Conservation (phyloP, 805 yeast genomes). For the Sugiyamaella lignohabitans region DNA sequence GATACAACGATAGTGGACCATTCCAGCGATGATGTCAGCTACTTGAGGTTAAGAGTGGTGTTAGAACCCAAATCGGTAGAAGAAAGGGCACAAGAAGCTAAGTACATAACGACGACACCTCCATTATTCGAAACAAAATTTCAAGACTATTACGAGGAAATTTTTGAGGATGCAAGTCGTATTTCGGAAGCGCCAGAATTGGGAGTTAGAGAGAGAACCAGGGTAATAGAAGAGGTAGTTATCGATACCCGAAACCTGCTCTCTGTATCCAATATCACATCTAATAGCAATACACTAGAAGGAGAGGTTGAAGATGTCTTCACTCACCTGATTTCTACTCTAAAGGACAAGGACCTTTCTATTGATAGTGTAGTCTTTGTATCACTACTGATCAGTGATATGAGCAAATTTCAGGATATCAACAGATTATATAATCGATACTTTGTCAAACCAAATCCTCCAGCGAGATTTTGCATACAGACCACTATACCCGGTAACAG, state of each 20-base stretch:
- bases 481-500: slow-evolving; percentile 39
- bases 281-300: slow-evolving; percentile 6
- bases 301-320: slow-evolving; percentile 16
- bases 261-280: background rate
- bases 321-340: slow-evolving; percentile 5
- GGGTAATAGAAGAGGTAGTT: background rate
- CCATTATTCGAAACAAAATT: slow-evolving; percentile 25
- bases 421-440: slow-evolving; percentile 53
- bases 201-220: too few relatives aligned
- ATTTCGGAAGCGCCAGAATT: background rate
- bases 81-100: background rate
- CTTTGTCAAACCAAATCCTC: slow-evolving; percentile 60
- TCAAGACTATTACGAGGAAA: slow-evolving; percentile 14
- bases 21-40: slow-evolving; percentile 62
- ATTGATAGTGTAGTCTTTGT: slow-evolving; percentile 48
- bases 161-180: background rate
- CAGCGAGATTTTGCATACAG: slow-evolving; percentile 81
- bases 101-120: slow-evolving; percentile 16
- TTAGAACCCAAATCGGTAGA: slow-evolving; percentile 30
- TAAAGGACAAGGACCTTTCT: slow-evolving; percentile 1
- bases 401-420: slow-evolving; percentile 55
- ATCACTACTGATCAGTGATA: slow-evolving; percentile 54
- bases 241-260: background rate
- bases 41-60: slow-evolving; percentile 50
- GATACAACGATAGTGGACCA: slow-evolving; percentile 39